These are phyloP conservation scores for Macrophomina tecta DNA, from an alignment of 2,329 filamentous ascomycete genomes.

Conservation along the genomic window DNA sequence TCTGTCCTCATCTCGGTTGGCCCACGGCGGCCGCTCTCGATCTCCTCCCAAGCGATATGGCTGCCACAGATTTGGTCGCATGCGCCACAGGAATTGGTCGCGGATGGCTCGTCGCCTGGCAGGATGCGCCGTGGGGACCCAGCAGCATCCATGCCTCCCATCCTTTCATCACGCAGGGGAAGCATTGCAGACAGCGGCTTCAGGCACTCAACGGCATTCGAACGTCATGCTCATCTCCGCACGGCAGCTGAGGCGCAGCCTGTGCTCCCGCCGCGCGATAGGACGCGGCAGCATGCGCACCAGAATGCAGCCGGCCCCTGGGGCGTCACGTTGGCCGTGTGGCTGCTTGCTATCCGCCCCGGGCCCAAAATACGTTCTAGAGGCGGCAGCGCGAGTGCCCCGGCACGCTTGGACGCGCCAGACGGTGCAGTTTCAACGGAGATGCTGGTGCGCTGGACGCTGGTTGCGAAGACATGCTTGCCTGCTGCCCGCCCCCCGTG, in stretches of 20 bases:
- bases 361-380: constrained; percentile 18
- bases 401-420: constrained; percentile 6
- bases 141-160: constrained; percentile 19
- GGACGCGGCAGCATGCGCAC: constrained; percentile 9
- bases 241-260: constrained; percentile 24
- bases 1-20: constrained; percentile 23
- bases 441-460: constrained; percentile 14
- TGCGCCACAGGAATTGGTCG: constrained; percentile 15
- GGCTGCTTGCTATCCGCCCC: constrained; percentile 19
- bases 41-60: constrained; percentile 17
- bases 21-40: neutral
- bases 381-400: constrained; percentile 18
- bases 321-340: constrained; percentile 18
- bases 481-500: neutral
- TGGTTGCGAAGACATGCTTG: constrained; percentile 7
- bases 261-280: constrained; percentile 24
- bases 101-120: constrained; percentile 8
- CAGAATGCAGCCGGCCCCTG: constrained; percentile 9
- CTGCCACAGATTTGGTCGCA: constrained; percentile 17
- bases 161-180: constrained; percentile 27
- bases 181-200: constrained; percentile 24
- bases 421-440: constrained; percentile 19
- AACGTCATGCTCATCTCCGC: constrained; percentile 27
- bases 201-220: constrained; percentile 20
- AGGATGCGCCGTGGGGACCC: constrained; percentile 18